phyloP scores from a whole-genome alignment of 441 rosid species.

The Theobroma grandiflorum region DNA sequence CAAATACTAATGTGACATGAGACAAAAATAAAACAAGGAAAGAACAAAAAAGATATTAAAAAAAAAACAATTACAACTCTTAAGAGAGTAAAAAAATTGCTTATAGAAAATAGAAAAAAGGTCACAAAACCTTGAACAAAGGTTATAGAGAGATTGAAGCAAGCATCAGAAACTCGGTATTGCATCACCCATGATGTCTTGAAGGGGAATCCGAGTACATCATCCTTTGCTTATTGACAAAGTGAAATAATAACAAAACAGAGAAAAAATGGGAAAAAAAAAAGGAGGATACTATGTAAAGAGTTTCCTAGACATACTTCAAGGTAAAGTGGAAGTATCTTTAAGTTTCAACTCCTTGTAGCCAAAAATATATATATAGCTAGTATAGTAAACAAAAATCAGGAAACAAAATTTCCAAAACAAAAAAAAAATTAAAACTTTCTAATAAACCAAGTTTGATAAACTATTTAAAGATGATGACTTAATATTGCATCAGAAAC shows the following conservation, averaged over 20 bases:
- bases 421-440: not conserved
- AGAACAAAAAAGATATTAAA: not conserved
- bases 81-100: not conserved
- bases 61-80: not conserved
- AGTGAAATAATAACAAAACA: not conserved
- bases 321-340: not conserved
- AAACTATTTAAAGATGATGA: not conserved
- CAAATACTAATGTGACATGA: not conserved
- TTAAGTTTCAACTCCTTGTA: not conserved
- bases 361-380: not conserved
- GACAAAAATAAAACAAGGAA: too few relatives aligned
- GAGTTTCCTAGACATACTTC: not conserved
- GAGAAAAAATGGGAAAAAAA: not conserved
- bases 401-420: not conserved
- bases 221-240: conserved; percentile 53
- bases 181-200: conserved; percentile 73
- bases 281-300: not conserved
- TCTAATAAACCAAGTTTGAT: not conserved
- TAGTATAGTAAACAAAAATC: not conserved
- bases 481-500: conserved; percentile 53
- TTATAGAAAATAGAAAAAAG: not conserved
- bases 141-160: not conserved
- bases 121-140: not conserved
- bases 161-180: conserved; percentile 83
- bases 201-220: conserved; percentile 93